These are phyloP conservation scores for Colletotrichum agaves DNA, from an alignment of 2,329 filamentous ascomycete genomes.

Conservation along the genomic window DNA sequence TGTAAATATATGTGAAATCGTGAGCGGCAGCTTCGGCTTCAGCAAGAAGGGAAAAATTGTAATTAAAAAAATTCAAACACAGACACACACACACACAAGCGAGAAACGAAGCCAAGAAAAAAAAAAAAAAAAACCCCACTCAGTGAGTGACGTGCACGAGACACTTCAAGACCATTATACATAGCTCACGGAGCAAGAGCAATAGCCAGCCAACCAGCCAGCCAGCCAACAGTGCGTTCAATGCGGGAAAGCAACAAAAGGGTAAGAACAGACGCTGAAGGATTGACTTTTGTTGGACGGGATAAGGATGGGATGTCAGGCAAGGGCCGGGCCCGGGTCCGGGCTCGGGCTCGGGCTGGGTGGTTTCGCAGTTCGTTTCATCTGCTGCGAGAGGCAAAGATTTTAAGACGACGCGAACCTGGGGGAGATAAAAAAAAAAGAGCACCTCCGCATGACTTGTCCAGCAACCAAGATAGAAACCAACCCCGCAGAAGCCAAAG, in stretches of 20 bases:
- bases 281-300: neutral
- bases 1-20: neutral
- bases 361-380: slow-evolving; percentile 33
- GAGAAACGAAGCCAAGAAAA: slow-evolving; percentile 5
- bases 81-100: neutral
- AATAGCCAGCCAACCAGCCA: neutral
- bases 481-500: neutral
- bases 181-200: slow-evolving; percentile 26
- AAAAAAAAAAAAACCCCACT: neutral
- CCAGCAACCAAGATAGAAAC: neutral
- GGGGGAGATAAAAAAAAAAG: no score
- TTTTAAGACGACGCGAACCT: neutral
- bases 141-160: slow-evolving; percentile 33
- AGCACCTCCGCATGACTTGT: neutral
- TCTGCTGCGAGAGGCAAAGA: slow-evolving; percentile 24
- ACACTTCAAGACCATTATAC: slow-evolving; percentile 28
- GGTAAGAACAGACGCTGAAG: neutral
- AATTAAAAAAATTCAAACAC: neutral
- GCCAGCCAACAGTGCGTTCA: slow-evolving; percentile 15
- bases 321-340: slow-evolving; percentile 11
- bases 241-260: slow-evolving; percentile 7
- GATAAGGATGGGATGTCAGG: slow-evolving; percentile 27
- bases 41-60: no score
- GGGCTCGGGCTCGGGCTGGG: neutral
- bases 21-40: neutral